phyloP scores from a whole-genome alignment of 768 basidiomycete genomes.

The Goffeauzyma gilvescens region DNA sequence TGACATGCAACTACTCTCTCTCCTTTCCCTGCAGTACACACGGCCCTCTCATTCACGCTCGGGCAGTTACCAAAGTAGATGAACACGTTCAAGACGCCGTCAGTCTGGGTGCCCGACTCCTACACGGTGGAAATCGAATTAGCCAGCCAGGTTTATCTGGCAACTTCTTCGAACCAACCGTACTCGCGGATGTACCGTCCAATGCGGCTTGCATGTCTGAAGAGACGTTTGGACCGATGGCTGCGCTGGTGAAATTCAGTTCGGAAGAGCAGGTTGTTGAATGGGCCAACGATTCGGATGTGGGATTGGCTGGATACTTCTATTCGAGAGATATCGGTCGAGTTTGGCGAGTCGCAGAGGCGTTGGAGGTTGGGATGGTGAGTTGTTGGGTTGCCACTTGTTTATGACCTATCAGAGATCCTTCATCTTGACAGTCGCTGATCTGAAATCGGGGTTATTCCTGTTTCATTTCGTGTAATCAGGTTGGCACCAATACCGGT shows the following conservation, averaged over 20 bases:
- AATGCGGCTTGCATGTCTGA: constrained; percentile 42
- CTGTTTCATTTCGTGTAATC: not conserved
- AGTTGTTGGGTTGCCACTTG: too few relatives aligned
- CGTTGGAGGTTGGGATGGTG: constrained; percentile 82
- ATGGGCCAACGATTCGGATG: constrained; percentile 55
- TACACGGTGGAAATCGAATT: constrained; percentile 65
- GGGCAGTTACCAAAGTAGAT: constrained; percentile 67
- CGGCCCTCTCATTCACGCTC: constrained; percentile 77
- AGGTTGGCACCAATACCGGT: constrained; percentile 28
- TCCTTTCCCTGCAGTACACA: constrained; percentile 41
- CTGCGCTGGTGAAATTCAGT: constrained; percentile 56
- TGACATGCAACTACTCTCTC: not conserved
- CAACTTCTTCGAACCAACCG: constrained; percentile 68
- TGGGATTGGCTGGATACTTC: constrained; percentile 88
- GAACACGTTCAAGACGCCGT: constrained; percentile 75
- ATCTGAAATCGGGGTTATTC: too few relatives aligned
- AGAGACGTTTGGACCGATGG: constrained; percentile 73
- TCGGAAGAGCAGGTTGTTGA: constrained; percentile 79
- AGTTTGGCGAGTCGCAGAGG: constrained; percentile 87
- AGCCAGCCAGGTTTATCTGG: constrained; percentile 35
- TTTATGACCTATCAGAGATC: not conserved
- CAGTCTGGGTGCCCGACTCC: constrained; percentile 60
- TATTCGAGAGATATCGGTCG: constrained; percentile 69
- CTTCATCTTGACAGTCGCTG: constrained; percentile 13
- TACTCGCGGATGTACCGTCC: constrained; percentile 65